Percentiles rank a stretch among this genome's conserved stretches.
phyloP scores from a whole-genome alignment of 345 rosid genomes.

The Gynandropsis gynandra region DNA sequence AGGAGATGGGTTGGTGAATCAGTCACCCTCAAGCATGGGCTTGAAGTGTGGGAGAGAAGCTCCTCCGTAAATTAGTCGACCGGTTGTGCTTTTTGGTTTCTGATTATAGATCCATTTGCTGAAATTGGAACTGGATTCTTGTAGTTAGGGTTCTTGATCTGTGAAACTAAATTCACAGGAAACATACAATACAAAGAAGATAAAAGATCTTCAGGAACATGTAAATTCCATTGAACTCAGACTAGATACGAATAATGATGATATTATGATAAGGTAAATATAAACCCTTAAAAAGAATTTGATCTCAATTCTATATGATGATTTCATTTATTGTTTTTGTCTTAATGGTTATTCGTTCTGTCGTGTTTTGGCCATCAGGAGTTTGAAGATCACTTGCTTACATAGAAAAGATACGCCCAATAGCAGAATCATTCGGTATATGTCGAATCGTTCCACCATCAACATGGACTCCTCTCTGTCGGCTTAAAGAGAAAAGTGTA shows the following conservation, averaged over 20 bases:
- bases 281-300: neutral
- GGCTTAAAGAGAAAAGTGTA: slow-evolving; percentile 52
- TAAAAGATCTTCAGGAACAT: slow-evolving; percentile 1
- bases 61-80: no score
- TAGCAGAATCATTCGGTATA: slow-evolving; percentile 79
- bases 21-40: slow-evolving; percentile 65
- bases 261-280: neutral
- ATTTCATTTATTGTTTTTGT: neutral
- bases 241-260: neutral
- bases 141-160: no score
- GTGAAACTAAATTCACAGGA: no score
- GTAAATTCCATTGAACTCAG: slow-evolving; percentile 1
- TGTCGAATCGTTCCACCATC: slow-evolving; percentile 91
- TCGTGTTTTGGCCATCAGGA: no score
- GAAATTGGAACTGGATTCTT: no score
- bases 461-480: slow-evolving; percentile 78
- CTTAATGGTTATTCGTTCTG: no score
- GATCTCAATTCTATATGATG: slow-evolving; percentile 11
- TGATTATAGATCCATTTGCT: no score
- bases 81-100: slow-evolving; percentile 32
- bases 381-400: no score
- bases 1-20: slow-evolving; percentile 41
- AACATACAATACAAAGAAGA: no score
- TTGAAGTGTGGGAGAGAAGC: slow-evolving; percentile 42
- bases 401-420: no score